Conservation (phyloP, 768 basidiomycete species). For the Pluteus cervinus region DNA sequence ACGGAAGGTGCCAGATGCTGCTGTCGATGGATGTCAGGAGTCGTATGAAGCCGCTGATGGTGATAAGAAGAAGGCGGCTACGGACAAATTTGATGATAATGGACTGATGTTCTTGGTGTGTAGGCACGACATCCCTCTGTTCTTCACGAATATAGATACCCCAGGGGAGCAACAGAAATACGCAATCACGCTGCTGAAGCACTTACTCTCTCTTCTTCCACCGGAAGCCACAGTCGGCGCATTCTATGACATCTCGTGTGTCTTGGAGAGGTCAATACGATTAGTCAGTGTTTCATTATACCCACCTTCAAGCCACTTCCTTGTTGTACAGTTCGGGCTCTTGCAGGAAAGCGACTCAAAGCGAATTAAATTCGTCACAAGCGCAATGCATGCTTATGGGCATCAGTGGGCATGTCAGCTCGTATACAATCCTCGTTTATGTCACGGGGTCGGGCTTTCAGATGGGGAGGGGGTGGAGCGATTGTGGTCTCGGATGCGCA, state of each 20-base stretch:
- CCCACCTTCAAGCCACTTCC: too few relatives aligned
- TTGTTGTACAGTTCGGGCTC: too few relatives aligned
- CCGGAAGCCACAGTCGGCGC: constrained; percentile 9
- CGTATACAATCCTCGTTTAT: constrained; percentile 22
- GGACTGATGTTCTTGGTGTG: constrained; percentile 34
- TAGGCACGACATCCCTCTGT: constrained; percentile 28
- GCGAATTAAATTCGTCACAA: constrained; percentile 23
- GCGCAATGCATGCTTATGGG: constrained; percentile 28
- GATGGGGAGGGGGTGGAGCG: constrained; percentile 29
- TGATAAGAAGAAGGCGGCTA: constrained; percentile 13
- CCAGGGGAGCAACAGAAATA: constrained; percentile 27
- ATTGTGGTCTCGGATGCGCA: constrained; percentile 26
- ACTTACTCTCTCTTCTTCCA: constrained; percentile 23
- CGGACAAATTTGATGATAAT: constrained; percentile 22
- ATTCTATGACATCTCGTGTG: constrained; percentile 19
- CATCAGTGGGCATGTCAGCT: constrained; percentile 32
- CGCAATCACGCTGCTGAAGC: constrained; percentile 24
- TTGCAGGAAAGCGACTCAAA: too few relatives aligned
- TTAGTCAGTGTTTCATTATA: constrained; percentile 17
- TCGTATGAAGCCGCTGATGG: constrained; percentile 23
- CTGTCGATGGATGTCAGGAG: constrained; percentile 27
- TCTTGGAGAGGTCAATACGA: constrained; percentile 20
- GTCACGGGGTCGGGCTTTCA: constrained; percentile 18
- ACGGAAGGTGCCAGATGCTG: constrained; percentile 19
- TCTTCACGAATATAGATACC: constrained; percentile 35